Conservation (phyloP, 495 filamentous ascomycete genomes). For the Tuber microsphaerosporum region DNA sequence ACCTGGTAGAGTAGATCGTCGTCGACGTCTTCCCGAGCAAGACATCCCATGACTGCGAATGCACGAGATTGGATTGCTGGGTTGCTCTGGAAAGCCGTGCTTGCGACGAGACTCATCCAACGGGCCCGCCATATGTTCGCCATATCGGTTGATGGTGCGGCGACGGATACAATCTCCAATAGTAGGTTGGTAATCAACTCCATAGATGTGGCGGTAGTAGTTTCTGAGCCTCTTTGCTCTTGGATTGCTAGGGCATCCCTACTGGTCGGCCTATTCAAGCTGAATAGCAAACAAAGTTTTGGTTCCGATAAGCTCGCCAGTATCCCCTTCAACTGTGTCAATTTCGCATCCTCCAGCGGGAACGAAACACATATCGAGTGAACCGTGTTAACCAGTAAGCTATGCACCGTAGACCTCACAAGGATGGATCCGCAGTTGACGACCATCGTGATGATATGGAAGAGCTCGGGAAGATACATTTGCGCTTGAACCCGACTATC, state of each 20-base stretch:
- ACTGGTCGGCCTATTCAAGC: slow-evolving; percentile 40
- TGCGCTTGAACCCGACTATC: slow-evolving; percentile 58
- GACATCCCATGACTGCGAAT: slow-evolving; percentile 62
- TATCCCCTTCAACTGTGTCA: slow-evolving; percentile 50
- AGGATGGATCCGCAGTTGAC: slow-evolving; percentile 55
- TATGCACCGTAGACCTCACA: slow-evolving; percentile 52
- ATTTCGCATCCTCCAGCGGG: slow-evolving; percentile 50
- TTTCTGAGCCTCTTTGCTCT: slow-evolving; percentile 35
- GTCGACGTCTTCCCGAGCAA: slow-evolving; percentile 60
- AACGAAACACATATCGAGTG: slow-evolving; percentile 61
- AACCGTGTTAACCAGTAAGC: slow-evolving; percentile 56
- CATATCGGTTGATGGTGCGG: slow-evolving; percentile 55
- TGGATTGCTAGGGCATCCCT: slow-evolving; percentile 40
- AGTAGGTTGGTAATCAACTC: slow-evolving; percentile 48
- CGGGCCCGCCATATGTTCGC: slow-evolving; percentile 63
- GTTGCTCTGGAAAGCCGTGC: slow-evolving; percentile 64
- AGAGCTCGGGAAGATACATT: slow-evolving; percentile 58
- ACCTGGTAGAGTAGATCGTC: slow-evolving; percentile 64
- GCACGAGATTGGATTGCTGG: slow-evolving; percentile 60
- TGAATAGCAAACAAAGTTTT: slow-evolving; percentile 42
- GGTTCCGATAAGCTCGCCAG: slow-evolving; percentile 54
- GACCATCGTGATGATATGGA: slow-evolving; percentile 61
- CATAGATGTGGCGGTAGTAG: slow-evolving; percentile 39
- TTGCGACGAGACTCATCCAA: slow-evolving; percentile 64
- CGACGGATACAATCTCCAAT: slow-evolving; percentile 56